A percentile compares a stretch with the other conserved stretches of the same genome.
phyloP scores from a whole-genome alignment of 441 rosid genomes.

The Adansonia gregorii region DNA sequence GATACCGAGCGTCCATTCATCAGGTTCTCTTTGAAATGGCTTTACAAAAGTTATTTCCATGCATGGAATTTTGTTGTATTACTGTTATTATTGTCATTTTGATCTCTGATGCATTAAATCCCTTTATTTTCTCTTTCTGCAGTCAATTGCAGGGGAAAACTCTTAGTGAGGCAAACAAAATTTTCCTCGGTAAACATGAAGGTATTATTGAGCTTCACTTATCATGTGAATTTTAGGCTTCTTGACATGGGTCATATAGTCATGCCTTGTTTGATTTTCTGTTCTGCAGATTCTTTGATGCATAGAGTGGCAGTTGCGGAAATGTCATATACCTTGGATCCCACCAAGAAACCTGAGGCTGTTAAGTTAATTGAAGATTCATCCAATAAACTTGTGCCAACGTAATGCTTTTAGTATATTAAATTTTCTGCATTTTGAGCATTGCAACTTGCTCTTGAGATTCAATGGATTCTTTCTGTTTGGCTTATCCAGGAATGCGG shows the following conservation, averaged over 20 bases:
- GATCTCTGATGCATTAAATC: neutral
- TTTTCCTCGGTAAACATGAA: conserved; percentile 73
- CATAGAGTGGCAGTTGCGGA: conserved; percentile 98
- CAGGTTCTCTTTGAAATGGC: conserved; percentile 50
- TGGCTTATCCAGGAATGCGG: conserved; percentile 55
- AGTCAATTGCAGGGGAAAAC: conserved; percentile 87
- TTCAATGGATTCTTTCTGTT: neutral
- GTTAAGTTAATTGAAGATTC: conserved; percentile 86
- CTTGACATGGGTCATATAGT: neutral
- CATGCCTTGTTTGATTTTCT: conserved; percentile 18
- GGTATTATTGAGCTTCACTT: conserved; percentile 44
- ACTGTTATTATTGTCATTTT: neutral
- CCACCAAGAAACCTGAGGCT: conserved; percentile 77
- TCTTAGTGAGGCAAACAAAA: conserved; percentile 77
- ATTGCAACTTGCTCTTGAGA: neutral
- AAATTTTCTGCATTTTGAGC: conserved; percentile 20
- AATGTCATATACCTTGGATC: conserved; percentile 76
- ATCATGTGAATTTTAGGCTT: neutral
- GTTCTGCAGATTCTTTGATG: conserved; percentile 80
- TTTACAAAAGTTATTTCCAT: neutral
- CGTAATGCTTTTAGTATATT: conserved; percentile 42
- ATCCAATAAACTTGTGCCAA: conserved; percentile 50
- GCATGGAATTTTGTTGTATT: neutral
- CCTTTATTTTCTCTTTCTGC: conserved; percentile 29
- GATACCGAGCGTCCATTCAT: conserved; percentile 89